phyloP scores from a whole-genome alignment of 306 rosid genomes.

The Inga leiocalycina region DNA sequence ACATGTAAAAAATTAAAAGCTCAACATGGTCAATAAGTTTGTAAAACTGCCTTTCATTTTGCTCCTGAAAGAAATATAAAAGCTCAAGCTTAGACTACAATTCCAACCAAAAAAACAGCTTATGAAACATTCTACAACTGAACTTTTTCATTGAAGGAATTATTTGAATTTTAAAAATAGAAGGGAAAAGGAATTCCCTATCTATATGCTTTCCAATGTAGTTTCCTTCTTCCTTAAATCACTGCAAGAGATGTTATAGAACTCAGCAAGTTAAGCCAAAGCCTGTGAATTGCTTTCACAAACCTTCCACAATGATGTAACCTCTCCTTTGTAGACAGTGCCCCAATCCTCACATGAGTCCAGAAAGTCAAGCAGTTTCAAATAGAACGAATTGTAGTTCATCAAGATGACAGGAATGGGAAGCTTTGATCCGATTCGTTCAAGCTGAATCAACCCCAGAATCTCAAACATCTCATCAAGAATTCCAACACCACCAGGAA shows the following conservation, averaged over 20 bases:
- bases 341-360: conserved; percentile 75
- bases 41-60: too few species aligned
- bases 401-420: conserved; percentile 80
- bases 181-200: neutral
- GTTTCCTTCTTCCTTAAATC: conserved; percentile 35
- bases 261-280: conserved; percentile 66
- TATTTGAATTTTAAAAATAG: too few species aligned
- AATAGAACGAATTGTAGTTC: conserved; percentile 86
- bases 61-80: too few species aligned
- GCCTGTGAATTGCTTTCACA: conserved; percentile 80
- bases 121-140: neutral
- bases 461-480: conserved; percentile 82
- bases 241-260: conserved; percentile 51
- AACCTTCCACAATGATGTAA: conserved; percentile 79
- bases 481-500: conserved; percentile 95
- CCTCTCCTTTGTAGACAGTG: conserved; percentile 77
- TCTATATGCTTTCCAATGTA: conserved; percentile 29
- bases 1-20: too few species aligned
- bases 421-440: conserved; percentile 77
- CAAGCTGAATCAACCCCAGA: conserved; percentile 73
- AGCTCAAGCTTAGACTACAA: too few species aligned
- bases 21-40: too few species aligned
- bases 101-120: neutral
- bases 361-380: conserved; percentile 73
- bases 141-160: neutral